These are phyloP conservation scores for Cyberlindnera saturnus DNA, from an alignment of 805 yeast species.

Conservation along the genomic window DNA sequence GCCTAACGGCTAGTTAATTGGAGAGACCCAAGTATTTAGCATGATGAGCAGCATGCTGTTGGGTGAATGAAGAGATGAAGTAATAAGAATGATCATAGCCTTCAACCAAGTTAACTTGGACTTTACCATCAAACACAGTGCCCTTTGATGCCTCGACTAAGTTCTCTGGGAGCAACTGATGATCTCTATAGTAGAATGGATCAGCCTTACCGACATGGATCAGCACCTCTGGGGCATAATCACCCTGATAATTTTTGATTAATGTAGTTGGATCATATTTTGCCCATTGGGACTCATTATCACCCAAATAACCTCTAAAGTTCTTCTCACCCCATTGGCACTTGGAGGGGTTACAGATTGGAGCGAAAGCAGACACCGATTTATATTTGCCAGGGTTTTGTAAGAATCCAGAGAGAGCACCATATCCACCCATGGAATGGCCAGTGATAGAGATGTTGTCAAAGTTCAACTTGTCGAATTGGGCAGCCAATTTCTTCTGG, in stretches of 20 bases:
- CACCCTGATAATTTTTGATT: constrained; percentile 50
- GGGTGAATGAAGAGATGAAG: constrained; percentile 74
- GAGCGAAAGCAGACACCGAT: constrained; percentile 86
- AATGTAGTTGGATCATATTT: constrained; percentile 82
- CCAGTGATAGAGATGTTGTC: constrained; percentile 75
- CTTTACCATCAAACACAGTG: constrained; percentile 51
- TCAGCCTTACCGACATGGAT: constrained; percentile 82
- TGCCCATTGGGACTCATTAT: constrained; percentile 46
- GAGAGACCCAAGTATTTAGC: constrained; percentile 51
- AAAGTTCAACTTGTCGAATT: constrained; percentile 48
- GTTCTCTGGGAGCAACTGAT: constrained; percentile 72
- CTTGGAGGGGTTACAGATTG: constrained; percentile 72
- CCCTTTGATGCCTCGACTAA: constrained; percentile 52
- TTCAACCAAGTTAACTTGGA: constrained; percentile 57
- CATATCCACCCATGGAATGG: constrained; percentile 98
- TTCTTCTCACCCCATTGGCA: constrained; percentile 89
- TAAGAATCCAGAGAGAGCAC: constrained; percentile 70
- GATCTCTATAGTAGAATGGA: constrained; percentile 52
- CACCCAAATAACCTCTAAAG: constrained; percentile 72
- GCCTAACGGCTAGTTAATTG: constrained; percentile 13
- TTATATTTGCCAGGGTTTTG: constrained; percentile 66
- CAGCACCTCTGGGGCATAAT: constrained; percentile 48
- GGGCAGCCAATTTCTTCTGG: constrained; percentile 34
- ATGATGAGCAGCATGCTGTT: constrained; percentile 81
- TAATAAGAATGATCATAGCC: constrained; percentile 92